These are phyloP conservation scores for Desmodesmus armatus DNA, from an alignment of 139 green algal genomes.

Conservation along the genomic window DNA sequence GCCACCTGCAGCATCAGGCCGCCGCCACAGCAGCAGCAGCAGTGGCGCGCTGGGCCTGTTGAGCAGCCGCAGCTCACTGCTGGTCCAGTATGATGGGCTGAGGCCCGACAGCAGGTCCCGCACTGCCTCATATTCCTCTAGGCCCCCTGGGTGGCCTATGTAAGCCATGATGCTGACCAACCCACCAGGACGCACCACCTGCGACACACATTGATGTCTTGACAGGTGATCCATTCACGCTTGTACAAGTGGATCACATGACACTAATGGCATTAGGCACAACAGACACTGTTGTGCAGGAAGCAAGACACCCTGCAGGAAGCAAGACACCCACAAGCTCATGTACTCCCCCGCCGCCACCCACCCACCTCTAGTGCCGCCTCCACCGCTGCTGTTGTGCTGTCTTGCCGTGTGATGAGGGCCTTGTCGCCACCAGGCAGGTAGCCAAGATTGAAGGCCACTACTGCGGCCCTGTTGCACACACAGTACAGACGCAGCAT, in stretches of 20 bases:
- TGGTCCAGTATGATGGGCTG: slow-evolving; percentile 46
- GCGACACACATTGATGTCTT: not conserved
- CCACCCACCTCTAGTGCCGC: slow-evolving; percentile 56
- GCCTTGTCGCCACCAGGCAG: slow-evolving; percentile 67
- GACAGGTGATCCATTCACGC: not conserved
- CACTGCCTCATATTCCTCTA: slow-evolving; percentile 61
- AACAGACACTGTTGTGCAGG: too few relatives aligned
- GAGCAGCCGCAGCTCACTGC: slow-evolving; percentile 58
- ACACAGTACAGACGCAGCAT: too few relatives aligned
- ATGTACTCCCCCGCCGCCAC: too few relatives aligned
- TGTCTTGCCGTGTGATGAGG: slow-evolving; percentile 51
- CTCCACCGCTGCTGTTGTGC: slow-evolving; percentile 63
- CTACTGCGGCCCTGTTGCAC: too few relatives aligned
- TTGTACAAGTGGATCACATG: not conserved
- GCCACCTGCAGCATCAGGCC: slow-evolving; percentile 17
- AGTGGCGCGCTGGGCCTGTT: slow-evolving; percentile 66
- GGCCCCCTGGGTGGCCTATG: slow-evolving; percentile 67
- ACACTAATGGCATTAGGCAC: too few relatives aligned
- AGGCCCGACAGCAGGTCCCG: slow-evolving; percentile 29
- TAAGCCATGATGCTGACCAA: slow-evolving; percentile 70
- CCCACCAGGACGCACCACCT: slow-evolving; percentile 59
- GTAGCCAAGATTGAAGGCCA: too few relatives aligned
- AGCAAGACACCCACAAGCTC: too few relatives aligned
- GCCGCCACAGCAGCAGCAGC: slow-evolving; percentile 56
- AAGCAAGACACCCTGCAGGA: too few relatives aligned